A percentile compares a stretch with the other conserved stretches of the same genome.
These are phyloP conservation scores for Sugiyamaella pinicola DNA, from an alignment of 1,139 yeast species.

Conservation along the genomic window DNA sequence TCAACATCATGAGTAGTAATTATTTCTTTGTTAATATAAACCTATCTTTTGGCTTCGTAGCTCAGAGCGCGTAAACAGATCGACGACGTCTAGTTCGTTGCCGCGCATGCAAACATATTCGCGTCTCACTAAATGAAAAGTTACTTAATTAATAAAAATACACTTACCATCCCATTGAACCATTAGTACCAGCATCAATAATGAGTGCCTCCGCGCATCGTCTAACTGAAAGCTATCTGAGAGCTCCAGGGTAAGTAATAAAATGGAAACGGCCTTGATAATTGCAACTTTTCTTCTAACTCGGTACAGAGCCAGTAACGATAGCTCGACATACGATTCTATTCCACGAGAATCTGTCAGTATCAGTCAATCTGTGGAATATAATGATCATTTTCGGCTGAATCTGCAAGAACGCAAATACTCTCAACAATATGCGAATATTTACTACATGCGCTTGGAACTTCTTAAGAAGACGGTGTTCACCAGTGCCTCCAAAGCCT, in stretches of 20 bases:
- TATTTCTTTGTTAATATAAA: no score
- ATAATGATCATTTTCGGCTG: conserved; percentile 30
- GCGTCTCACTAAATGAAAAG: background rate
- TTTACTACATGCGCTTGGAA: conserved; percentile 67
- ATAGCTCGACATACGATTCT: background rate
- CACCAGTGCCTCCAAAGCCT: conserved; percentile 50
- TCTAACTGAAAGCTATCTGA: conserved; percentile 7
- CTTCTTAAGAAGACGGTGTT: conserved; percentile 58
- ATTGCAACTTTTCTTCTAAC: no score
- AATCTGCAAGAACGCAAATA: conserved; percentile 51
- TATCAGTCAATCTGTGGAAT: conserved; percentile 13
- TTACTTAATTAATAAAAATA: no score
- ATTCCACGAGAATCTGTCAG: conserved; percentile 19
- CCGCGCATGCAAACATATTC: background rate
- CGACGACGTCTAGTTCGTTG: background rate
- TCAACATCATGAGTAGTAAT: no score
- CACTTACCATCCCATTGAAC: background rate
- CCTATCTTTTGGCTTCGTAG: no score
- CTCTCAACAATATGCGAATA: conserved; percentile 69
- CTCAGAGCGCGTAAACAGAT: no score
- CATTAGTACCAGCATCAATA: background rate
- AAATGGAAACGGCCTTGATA: no score
- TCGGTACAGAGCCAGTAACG: background rate
- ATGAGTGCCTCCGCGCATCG: conserved; percentile 10
- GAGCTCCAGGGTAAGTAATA: conserved; percentile 17